Conservation (phyloP, 495 filamentous ascomycete genomes). For the Collariella sp. region DNA sequence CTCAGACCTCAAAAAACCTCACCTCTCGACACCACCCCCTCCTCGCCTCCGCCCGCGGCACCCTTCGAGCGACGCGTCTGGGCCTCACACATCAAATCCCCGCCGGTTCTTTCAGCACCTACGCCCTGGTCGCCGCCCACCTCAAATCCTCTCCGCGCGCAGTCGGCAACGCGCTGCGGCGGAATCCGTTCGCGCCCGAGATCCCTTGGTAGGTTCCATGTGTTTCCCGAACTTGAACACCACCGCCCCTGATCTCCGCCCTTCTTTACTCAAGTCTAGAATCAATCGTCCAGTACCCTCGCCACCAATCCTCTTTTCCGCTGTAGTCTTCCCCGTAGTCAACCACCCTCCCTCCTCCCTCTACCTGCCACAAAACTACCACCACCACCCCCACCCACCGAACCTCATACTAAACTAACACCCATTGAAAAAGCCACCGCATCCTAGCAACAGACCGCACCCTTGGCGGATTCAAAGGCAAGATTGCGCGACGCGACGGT, state of each 20-base stretch:
- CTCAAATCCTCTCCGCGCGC: constrained; percentile 66
- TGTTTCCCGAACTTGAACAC: background rate
- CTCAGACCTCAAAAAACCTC: background rate
- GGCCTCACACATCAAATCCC: constrained; percentile 62
- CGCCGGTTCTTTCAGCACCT: constrained; percentile 59
- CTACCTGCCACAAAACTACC: background rate
- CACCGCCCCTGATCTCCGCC: background rate
- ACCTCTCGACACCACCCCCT: constrained; percentile 2
- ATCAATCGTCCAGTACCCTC: too few relatives aligned
- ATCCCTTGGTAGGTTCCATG: constrained; percentile 37
- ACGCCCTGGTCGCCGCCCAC: constrained; percentile 58
- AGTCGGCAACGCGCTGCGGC: constrained; percentile 67
- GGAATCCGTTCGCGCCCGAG: constrained; percentile 59
- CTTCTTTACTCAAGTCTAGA: too few relatives aligned
- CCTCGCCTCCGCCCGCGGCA: constrained; percentile 32
- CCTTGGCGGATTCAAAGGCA: constrained; percentile 47
- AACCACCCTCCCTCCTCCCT: background rate
- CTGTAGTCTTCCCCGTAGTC: too few relatives aligned
- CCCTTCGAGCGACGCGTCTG: constrained; percentile 53
- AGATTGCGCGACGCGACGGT: constrained; percentile 29
- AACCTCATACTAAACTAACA: background rate
- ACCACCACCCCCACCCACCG: background rate
- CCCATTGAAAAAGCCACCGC: constrained; percentile 30
- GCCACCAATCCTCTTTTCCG: too few relatives aligned
- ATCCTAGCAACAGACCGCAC: constrained; percentile 37